Conservation (phyloP, 148 eudicot species). For the Amaranthus cruentus region DNA sequence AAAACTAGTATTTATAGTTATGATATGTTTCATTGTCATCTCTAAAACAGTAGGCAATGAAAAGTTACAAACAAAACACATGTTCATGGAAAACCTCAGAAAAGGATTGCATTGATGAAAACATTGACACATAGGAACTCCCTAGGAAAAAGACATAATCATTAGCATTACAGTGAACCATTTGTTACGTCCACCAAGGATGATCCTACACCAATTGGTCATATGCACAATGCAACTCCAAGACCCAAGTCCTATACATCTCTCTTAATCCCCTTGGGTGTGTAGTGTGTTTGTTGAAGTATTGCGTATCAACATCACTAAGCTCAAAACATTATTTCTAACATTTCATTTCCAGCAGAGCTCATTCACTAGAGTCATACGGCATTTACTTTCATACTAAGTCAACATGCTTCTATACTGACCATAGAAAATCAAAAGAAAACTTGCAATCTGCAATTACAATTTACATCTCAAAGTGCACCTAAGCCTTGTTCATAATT, state of each 20-base stretch:
- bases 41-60: no score
- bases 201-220: not conserved
- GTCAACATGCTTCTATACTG: not conserved
- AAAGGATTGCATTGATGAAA: no score
- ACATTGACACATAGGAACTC: no score
- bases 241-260: not conserved
- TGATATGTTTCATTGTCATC: no score
- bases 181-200: no score
- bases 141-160: no score
- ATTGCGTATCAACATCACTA: not conserved
- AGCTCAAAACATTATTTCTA: not conserved
- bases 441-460: not conserved
- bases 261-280: not conserved
- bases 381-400: not conserved
- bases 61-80: no score
- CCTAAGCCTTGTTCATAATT: not conserved
- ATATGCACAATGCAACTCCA: not conserved
- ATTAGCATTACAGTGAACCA: no score
- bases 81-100: no score
- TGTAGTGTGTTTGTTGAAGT: not conserved
- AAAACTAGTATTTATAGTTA: no score
- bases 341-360: no score
- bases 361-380: not conserved
- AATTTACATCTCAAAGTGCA: not conserved
- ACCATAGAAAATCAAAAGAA: not conserved